Base-by-base conservation (phyloP, 1,284 basidiomycete genomes). In the Inonotus hispidus region DNA sequence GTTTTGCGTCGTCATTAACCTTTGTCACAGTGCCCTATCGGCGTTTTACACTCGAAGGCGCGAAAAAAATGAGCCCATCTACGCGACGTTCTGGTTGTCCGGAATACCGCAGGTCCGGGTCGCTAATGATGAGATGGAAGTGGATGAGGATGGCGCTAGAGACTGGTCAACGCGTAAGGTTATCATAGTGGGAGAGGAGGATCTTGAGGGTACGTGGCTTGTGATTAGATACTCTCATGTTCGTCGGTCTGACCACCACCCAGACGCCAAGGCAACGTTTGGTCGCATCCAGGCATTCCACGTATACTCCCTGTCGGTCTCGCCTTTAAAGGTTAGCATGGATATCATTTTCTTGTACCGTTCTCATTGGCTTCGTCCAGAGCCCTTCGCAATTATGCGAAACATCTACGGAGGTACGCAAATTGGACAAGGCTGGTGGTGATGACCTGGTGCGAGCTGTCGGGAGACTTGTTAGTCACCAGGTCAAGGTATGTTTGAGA, bases 81-180 rank as follows among this genome's bases (percentile, higher is more conserved):
- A 75, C 56, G 87, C 88, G n/a, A 90, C 87, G 0, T 90, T 86
- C 69, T 71, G 88, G 43, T 65, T 91, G 19, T 81, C 79, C 25
- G 88, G 89, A 37, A 79, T 82, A 66, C 69, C 29, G 57, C 62
- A 27, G 63, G n/a, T 59, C 63, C 37, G 35, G 8, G 14, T 25
- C 16, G 29, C 27, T 19, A 49, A 60, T 39, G 72, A 74, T 54
- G 70, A 71, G 23, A 80, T 82, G 76, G 77, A 80, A 10, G 62
- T 77, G 46, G 76, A 77, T 58, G 64, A 68, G 14, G 67, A 68
- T 25, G 66, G 71, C 39, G 73, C 73, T 16, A 72, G 72, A 38
- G 73, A 75, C n/a, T 78, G 81, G 11, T 69, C 72, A 10, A 75
- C 77, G 66, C 75, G 69, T 19, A 80, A 76, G 63, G 68, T 81